Base-by-base conservation (phyloP, 805 yeast genomes). In the Candida tallmaniae region DNA sequence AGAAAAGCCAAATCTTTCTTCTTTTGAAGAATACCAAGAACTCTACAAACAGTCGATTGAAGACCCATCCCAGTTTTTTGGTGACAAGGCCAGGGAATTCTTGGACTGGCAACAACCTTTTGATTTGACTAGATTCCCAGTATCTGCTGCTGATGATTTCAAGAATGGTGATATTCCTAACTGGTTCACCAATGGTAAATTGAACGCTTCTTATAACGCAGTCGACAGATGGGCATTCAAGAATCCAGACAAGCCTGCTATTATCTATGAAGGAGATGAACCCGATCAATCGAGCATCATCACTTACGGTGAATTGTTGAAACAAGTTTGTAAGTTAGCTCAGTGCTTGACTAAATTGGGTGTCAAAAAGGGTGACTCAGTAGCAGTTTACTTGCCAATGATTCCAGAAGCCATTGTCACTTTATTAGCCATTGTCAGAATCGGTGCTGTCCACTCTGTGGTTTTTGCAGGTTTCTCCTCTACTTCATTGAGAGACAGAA, bases 311-410 rank as follows among this genome's bases (percentile, higher is more conserved):
- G 93, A 90, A 65, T 74, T 90, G 48, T 73, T 90, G 53, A 76
- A 79, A 52, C 80, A 86, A 47, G 96, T 90, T 29, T 80, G 83
- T 46, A 80, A 83, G 54, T 79, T 88, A 49, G 96, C 97, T 9
- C 89, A 83, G 48, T 82, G 86, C 27, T 74, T 93, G 57, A 68
- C 74, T 44, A 73, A 80, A 39, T 79, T 88, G 76, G 98, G 98
- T 38, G 90, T 90, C 48, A 68, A 73, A 48, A 85, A 86, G 62
- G 98, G 98, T 55, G 98, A 90, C 56, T 84, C 95, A 18, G 97
- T 90, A 39, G 97, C 97, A 32, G 84, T 90, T 39, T 90, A 90
- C 64, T 68, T 90, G 58, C 98, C 98, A 54, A 90, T 93, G 98
- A 89, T 89, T 42, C 95, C 97, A 32, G 96, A 89, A 66, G 96